Percentiles rank a stretch among this genome's conserved stretches.
phyloP scores from a whole-genome alignment of 2,329 filamentous ascomycete species.

The Talaromyces sp. region DNA sequence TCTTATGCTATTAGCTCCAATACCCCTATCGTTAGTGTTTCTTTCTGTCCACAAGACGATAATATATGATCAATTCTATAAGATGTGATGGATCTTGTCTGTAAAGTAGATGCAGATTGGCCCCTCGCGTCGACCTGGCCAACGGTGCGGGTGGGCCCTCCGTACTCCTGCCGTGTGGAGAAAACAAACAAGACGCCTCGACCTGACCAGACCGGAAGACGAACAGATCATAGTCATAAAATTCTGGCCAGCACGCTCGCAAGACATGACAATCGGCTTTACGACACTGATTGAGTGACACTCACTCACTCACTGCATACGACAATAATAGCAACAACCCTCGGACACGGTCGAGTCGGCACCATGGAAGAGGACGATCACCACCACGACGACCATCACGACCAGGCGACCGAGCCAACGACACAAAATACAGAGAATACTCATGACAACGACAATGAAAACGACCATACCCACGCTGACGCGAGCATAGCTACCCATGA shows the following conservation, averaged over 20 bases:
- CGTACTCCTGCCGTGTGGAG: slow-evolving; percentile 10
- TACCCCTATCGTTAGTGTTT: no score
- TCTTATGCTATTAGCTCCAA: no score
- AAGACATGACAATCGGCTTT: neutral
- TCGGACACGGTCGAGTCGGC: neutral
- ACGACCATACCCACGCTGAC: neutral
- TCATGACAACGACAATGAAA: neutral
- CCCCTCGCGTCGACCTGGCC: slow-evolving; percentile 4
- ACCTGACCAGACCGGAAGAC: neutral
- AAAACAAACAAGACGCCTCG: slow-evolving; percentile 10
- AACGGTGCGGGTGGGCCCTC: slow-evolving; percentile 6
- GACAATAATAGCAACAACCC: neutral
- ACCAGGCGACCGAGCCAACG: neutral
- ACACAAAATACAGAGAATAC: neutral
- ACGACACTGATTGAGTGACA: neutral
- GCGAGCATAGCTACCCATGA: neutral
- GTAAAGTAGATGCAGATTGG: neutral
- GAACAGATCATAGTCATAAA: neutral
- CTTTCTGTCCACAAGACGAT: no score
- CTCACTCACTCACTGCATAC: neutral
- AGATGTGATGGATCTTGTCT: neutral
- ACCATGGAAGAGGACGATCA: neutral
- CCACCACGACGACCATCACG: neutral
- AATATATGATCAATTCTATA: neutral
- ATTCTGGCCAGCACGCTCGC: neutral